These are phyloP conservation scores for Cutaneotrichosporon curvatum DNA, from an alignment of 1,284 basidiomycete genomes.

Conservation along the genomic window DNA sequence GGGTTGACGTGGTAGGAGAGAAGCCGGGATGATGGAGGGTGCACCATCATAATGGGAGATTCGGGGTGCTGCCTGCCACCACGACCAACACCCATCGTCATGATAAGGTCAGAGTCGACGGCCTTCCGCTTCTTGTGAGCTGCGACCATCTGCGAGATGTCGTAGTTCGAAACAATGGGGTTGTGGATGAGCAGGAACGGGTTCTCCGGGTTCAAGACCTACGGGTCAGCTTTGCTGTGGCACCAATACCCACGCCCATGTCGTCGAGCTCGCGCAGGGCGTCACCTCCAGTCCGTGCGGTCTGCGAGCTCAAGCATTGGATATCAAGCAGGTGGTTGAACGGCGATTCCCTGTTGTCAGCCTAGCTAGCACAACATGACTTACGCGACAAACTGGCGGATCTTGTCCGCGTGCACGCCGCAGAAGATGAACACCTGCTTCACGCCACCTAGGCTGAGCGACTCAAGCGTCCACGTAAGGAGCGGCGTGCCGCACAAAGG, in stretches of 20 bases:
- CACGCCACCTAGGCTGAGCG: slow-evolving; percentile 81
- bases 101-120: slow-evolving; percentile 84
- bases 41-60: slow-evolving; percentile 45
- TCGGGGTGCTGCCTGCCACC: slow-evolving; percentile 46
- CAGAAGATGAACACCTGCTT: slow-evolving; percentile 93
- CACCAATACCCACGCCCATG: slow-evolving; percentile 47
- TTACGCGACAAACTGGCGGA: slow-evolving; percentile 58
- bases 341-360: slow-evolving; percentile 15
- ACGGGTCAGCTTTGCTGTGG: slow-evolving; percentile 27
- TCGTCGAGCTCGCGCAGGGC: slow-evolving; percentile 95
- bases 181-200: slow-evolving; percentile 84
- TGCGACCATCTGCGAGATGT: slow-evolving; percentile 78
- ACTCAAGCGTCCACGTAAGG: slow-evolving; percentile 93
- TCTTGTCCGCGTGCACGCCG: slow-evolving; percentile 74
- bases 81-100: slow-evolving; percentile 76
- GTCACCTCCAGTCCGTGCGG: slow-evolving; percentile 87
- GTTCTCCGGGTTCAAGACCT: slow-evolving; percentile 76
- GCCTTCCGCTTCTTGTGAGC: slow-evolving; percentile 82
- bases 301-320: slow-evolving; percentile 75
- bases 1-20: slow-evolving; percentile 43
- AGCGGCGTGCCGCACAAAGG: slow-evolving; percentile 90
- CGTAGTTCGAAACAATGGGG: slow-evolving; percentile 88
- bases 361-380: neutral
- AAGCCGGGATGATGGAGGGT: slow-evolving; percentile 41
- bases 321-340: slow-evolving; percentile 61